These are phyloP conservation scores for Metarhizium brunneum DNA, from an alignment of 2,329 filamentous ascomycete genomes.

Conservation along the genomic window DNA sequence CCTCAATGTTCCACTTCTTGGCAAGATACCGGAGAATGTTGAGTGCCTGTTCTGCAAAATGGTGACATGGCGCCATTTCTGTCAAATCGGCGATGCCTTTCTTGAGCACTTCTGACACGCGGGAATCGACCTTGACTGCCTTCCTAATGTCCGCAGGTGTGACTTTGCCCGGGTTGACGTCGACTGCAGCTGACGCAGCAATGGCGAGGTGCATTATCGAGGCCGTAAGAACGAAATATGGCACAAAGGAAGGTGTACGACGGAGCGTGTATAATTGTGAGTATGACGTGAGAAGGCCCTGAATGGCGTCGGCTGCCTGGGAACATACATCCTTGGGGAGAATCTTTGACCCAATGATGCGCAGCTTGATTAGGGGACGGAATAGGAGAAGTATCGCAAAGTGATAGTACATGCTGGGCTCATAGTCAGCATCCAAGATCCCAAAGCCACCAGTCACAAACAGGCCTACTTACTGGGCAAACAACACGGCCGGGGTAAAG, in stretches of 20 bases:
- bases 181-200: conserved; percentile 25
- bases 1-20: conserved; percentile 48
- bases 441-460: not conserved
- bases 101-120: conserved; percentile 34
- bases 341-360: conserved; percentile 53
- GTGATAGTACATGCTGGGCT: conserved; percentile 57
- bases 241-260: conserved; percentile 51
- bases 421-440: not conserved
- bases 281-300: conserved; percentile 45
- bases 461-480: conserved; percentile 53
- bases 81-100: conserved; percentile 48
- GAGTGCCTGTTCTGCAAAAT: conserved; percentile 51
- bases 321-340: conserved; percentile 57
- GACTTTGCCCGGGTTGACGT: conserved; percentile 9
- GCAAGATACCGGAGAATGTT: conserved; percentile 50
- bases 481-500: conserved; percentile 63
- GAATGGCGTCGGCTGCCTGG: conserved; percentile 51
- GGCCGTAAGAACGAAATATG: conserved; percentile 52
- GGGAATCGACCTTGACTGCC: conserved; percentile 25
- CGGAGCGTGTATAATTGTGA: conserved; percentile 48
- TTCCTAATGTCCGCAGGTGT: conserved; percentile 19
- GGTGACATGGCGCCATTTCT: conserved; percentile 52
- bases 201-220: conserved; percentile 52
- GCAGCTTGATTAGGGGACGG: conserved; percentile 58
- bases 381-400: conserved; percentile 66